Percentiles rank a stretch among this genome's conserved stretches.
Evolutionary conservation across 257 asterid species (phyloP).

Genomic region (Schizonepeta tenuifolia): DNA sequence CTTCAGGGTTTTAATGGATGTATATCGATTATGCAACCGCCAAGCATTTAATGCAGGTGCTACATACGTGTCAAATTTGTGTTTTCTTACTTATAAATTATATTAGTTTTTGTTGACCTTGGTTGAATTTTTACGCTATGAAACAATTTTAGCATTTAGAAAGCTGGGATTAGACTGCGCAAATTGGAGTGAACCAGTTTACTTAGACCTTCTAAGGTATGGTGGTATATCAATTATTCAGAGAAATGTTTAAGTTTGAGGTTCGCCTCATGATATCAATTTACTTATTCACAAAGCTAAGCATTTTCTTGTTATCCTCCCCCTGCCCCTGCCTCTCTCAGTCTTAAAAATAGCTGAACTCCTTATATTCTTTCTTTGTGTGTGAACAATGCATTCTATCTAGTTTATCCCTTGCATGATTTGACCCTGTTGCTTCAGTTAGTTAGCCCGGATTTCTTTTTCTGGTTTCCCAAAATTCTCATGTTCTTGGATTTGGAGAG

Average conservation of each 20-base stretch:
- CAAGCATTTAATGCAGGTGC: conserved; percentile 88
- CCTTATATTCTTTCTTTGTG: background rate
- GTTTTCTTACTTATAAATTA: background rate
- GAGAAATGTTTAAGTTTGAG: conserved; percentile 26
- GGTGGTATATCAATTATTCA: conserved; percentile 26
- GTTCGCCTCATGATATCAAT: background rate
- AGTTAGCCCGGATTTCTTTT: background rate
- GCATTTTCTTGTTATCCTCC: background rate
- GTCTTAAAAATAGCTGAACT: background rate
- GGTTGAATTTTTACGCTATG: conserved; percentile 6
- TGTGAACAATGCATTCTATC: conserved; percentile 5
- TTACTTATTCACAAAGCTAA: background rate
- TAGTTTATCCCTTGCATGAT: background rate
- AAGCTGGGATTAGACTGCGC: conserved; percentile 99
- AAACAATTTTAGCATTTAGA: conserved; percentile 69
- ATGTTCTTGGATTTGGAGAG: background rate
- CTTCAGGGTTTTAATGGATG: conserved; percentile 90
- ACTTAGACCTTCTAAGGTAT: conserved; percentile 83
- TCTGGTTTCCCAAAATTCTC: background rate
- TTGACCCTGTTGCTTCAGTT: background rate
- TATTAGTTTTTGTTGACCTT: background rate
- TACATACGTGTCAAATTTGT: conserved; percentile 29
- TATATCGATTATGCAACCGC: conserved; percentile 72
- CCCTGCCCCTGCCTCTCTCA: background rate
- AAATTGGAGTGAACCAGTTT: conserved; percentile 94